Evolutionary conservation across 371 early-diverging fungal genomes (phyloP), one percentile per base, ranked within the genome.

Genomic region (Mucor mucedo): DNA sequence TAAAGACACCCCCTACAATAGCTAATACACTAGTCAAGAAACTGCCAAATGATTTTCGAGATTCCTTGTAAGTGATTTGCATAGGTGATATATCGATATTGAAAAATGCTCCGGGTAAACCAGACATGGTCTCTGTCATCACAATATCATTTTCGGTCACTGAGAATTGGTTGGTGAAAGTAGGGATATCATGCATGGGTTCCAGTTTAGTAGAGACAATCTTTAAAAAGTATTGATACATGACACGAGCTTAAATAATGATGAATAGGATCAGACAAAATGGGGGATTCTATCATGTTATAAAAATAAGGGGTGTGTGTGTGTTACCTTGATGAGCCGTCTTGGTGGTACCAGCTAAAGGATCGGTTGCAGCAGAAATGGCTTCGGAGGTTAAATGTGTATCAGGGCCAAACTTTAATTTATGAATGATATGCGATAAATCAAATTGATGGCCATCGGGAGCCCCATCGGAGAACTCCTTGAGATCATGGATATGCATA

Each of bases 71-170:
- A 39, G 88, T 90, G 55, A 98, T 93, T 39, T 91, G 78, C 96
- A 98, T 96, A 0, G 98, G 98, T 11, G 98, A 97, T 55, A 98
- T 98, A 38, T 98, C 98, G 80, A 89, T 92, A 71, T 93, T 89
- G 76, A 98, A 94, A 69, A 95, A 96, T 27, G 98, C 88, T 32
- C 98, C 96, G n/a, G 70, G 70, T n/a, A 68, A 32, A 8, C 70
- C 70, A 13, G 47, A 38, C 8, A 62, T 32, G 2, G 72, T 58
- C n/a, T 74, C 74, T 13, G 55, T 67, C 27, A 50, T 13, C 3
- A 13, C 3, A 14, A 9, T 50, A 68, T 90, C 87, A 75, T 93
- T 91, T 73, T 95, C 91, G 1, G 96, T 98, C 4, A 91, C 95
- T 16, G 97, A 93, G 69, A 92, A 98, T 77, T 98, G 97, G 72